Evolutionary conservation across 2,329 filamentous ascomycete genomes (phyloP), one percentile per base, ranked within the genome.

Genomic region (Botrytis sinoallii): DNA sequence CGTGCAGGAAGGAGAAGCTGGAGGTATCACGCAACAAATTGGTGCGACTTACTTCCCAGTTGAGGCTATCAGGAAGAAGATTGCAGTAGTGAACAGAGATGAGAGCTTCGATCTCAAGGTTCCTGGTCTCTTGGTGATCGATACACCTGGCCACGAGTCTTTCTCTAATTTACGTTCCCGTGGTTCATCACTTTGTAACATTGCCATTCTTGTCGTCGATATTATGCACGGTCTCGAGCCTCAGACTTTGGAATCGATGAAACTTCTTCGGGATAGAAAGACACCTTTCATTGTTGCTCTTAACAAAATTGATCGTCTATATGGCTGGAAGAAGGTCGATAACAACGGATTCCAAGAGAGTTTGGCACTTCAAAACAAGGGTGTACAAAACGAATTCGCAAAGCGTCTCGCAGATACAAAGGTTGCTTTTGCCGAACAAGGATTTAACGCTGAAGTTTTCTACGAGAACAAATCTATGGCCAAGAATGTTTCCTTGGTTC

Each of bases 241-340:
- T 29, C 96, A 99, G 84, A 99, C 96, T 25, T 88, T 98, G 46
- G 97, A 99, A 84, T 99, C 96, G 2, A 98, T 99, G 94, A 92
- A 91, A 78, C 86, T 99, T 77, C 90, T 99, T 70, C 90, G 95
- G 81, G 95, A 98, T 80, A 90, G 94, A 80, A 97, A 96, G 85
- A 99, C 96, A 35, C 96, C 96, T 8, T 99, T 99, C 86, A 97
- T 99, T 78, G 97, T 99, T 59, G 97, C 97, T 1, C 87, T 99
- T 81, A 99, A 99, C 91, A 99, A 99, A 88, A 98, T 99, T 78
- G 96, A 99, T 89, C 94, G 96, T 89, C 90, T 99, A 25, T 99
- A 98, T 82, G 94, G 94, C 82, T 99, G 97, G 96, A 97, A 97
- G 87, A 94, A 95, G 86, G 94, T 98, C 75, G 94, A 96, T 81